Conservation (phyloP, 345 rosid species). For the Citrus maxima region DNA sequence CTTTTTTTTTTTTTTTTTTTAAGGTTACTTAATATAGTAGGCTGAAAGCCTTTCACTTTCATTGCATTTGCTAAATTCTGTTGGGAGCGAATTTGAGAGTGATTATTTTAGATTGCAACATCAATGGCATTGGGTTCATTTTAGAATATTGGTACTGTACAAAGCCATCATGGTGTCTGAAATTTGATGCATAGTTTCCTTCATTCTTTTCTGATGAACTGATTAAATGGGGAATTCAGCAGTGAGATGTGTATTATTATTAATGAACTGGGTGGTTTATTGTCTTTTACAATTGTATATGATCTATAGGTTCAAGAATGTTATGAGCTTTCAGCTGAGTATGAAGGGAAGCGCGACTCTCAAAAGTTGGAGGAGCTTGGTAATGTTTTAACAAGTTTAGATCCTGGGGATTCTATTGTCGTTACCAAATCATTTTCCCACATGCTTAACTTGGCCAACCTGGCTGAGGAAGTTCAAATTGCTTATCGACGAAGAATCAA, state of each 20-base stretch:
- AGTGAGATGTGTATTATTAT: background rate
- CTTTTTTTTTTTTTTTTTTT: no score
- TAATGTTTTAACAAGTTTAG: constrained; percentile 71
- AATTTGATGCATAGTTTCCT: background rate
- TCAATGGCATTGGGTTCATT: background rate
- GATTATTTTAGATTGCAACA: background rate
- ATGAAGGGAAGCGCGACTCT: constrained; percentile 77
- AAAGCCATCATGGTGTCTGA: background rate
- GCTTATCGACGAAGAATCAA: constrained; percentile 80
- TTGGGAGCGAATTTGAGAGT: background rate
- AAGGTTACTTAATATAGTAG: background rate
- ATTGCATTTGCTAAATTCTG: background rate
- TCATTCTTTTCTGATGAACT: background rate
- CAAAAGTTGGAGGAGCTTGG: constrained; percentile 84
- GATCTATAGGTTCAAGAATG: constrained; percentile 86
- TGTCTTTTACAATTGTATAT: background rate
- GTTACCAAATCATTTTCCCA: constrained; percentile 83
- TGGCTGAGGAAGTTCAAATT: constrained; percentile 98
- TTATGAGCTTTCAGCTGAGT: constrained; percentile 89
- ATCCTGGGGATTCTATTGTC: constrained; percentile 93
- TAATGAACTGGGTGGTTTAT: background rate
- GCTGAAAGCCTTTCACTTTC: background rate
- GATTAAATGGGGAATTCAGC: background rate
- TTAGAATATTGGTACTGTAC: background rate
- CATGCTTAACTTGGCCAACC: constrained; percentile 94